These are phyloP conservation scores for Funneliformis geosporum DNA, from an alignment of 192 early-diverging fungal genomes.

Conservation along the genomic window DNA sequence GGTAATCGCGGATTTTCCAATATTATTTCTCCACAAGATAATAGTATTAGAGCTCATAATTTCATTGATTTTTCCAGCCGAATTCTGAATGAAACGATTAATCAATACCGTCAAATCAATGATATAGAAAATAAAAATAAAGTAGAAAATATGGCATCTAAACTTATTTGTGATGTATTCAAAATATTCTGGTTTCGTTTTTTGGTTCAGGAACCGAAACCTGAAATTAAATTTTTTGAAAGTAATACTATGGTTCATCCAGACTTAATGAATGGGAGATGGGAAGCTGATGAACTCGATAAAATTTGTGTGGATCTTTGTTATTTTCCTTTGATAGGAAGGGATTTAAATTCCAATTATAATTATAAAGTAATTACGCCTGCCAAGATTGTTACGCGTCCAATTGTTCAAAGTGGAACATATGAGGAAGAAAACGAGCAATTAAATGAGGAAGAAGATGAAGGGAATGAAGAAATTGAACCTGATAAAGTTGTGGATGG, in stretches of 20 bases:
- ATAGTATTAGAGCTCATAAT: not conserved
- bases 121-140: not conserved
- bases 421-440: not conserved
- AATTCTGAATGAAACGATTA: not conserved
- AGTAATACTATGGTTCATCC: not conserved
- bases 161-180: not conserved
- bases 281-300: not conserved
- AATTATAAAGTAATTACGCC: not conserved
- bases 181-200: conserved; percentile 12
- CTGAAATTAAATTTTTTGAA: not conserved
- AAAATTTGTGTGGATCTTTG: not conserved
- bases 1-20: not conserved
- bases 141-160: not conserved
- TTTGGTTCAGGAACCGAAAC: not conserved
- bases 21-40: not conserved
- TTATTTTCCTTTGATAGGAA: not conserved
- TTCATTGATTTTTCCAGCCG: not conserved
- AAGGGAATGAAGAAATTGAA: not conserved
- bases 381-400: not conserved
- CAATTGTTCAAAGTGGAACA: not conserved
- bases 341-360: not conserved
- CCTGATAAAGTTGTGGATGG: no score
- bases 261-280: not conserved
- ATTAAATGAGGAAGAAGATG: no score
- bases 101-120: not conserved